Base-by-base conservation (phyloP, 306 rosid species). In the Myrica gale region DNA sequence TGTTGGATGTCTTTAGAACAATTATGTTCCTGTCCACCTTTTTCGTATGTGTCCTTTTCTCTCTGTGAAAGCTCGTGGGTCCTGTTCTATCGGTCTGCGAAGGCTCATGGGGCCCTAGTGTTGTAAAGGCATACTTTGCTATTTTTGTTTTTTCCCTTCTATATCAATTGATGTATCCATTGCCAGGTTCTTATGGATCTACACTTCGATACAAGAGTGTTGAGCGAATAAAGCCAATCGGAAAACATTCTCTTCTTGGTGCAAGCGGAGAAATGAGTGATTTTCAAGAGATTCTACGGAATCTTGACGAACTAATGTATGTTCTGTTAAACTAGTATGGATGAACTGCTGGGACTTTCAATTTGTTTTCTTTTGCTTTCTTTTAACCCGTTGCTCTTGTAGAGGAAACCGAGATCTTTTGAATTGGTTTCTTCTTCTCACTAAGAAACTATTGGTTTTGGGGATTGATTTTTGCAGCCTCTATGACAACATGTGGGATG, bases 201-300 rank as follows among this genome's bases (percentile, higher is more conserved):
- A 95, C 97, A 21, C 83, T 92, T 87, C 90, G 99, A 55, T 92
- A 92, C 84, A 95, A 95, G 89, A 92, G 92, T 54, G 86, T 95
- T 57, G 97, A 89, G 72, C 88, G 99, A 52, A 69, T 95, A 80
- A 95, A 92, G 88, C 86, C 96, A n/a, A 66, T 92, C 66, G 97
- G 97, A 76, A 95, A 95, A 42, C 97, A 92, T 85, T 88, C 97
- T 74, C 92, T 95, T 71, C 90, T 95, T 17, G 97, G 97, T 43
- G 99, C 92, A 70, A 95, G 96, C 44, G 99, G 99, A 69, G 99
- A 95, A 87, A 82, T 95, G 66, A 95, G 99, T 83, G 99, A 95
- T 58, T 95, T 92, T 79, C 99, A 90, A 88, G 61, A 56, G 63
- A 3, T 56, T 56, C 20, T 56, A 48, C 16, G 16, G 19, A 4